Conservation (phyloP, 805 yeast species). For the Candida orba region DNA sequence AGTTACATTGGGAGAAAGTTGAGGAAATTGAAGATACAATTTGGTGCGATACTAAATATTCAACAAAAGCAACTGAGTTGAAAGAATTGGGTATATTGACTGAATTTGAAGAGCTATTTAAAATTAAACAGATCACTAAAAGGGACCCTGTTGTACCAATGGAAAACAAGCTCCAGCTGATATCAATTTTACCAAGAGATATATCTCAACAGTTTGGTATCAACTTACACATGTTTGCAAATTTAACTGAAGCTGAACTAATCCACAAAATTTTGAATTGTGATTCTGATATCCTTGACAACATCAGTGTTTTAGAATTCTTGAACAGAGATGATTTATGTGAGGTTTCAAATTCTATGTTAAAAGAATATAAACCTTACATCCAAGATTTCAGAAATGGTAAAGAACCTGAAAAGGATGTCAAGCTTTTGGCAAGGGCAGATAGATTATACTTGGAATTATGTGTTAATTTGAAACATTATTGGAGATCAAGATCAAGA, state of each 20-base stretch:
- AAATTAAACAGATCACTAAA: constrained; percentile 34
- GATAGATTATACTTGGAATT: constrained; percentile 65
- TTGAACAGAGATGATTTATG: constrained; percentile 58
- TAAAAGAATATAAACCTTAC: constrained; percentile 57
- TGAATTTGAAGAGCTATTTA: constrained; percentile 54
- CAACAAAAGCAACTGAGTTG: constrained; percentile 42
- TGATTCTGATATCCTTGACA: constrained; percentile 46
- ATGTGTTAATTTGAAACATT: constrained; percentile 58
- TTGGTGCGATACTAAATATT: constrained; percentile 46
- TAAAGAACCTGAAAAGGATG: constrained; percentile 45
- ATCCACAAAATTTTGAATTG: constrained; percentile 50
- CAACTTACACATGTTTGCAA: constrained; percentile 58
- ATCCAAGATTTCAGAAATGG: constrained; percentile 39
- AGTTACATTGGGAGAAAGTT: constrained; percentile 77
- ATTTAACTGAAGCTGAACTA: constrained; percentile 45
- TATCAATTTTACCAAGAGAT: constrained; percentile 59
- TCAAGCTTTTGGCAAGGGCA: constrained; percentile 53
- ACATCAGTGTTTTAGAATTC: constrained; percentile 58
- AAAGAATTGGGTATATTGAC: constrained; percentile 54
- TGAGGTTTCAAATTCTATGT: constrained; percentile 49
- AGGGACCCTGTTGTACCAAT: constrained; percentile 28
- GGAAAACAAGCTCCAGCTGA: constrained; percentile 36
- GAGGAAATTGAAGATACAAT: constrained; percentile 52
- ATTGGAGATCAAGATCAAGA: constrained; percentile 68
- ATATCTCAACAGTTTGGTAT: constrained; percentile 76